A percentile compares a stretch with the other conserved stretches of the same genome.
Evolutionary conservation across 2,329 filamentous ascomycete species (phyloP).

Genomic region (Aspergillus alliaceus): DNA sequence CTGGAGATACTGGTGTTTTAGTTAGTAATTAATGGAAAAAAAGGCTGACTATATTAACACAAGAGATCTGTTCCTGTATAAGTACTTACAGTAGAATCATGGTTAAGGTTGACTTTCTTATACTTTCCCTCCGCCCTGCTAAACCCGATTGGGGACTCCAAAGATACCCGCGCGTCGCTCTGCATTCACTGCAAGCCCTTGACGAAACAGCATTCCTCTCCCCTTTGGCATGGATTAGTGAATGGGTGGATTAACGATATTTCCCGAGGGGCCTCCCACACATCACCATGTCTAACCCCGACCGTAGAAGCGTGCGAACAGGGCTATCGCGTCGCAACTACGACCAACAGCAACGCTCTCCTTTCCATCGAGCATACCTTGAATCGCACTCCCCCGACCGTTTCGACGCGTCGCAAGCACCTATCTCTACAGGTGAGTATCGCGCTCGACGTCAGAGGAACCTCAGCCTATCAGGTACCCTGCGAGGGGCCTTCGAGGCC

Average conservation of each 20-base stretch:
- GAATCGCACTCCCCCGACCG: constrained; percentile 27
- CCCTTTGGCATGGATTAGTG: constrained; percentile 2
- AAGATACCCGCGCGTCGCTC: constrained; percentile 5
- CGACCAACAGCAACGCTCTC: constrained; percentile 29
- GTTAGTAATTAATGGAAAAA: no score
- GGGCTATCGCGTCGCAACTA: constrained; percentile 31
- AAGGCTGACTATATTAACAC: no score
- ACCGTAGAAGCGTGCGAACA: constrained; percentile 27
- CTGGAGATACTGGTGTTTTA: no score
- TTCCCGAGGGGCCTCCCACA: constrained; percentile 4
- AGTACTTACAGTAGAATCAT: no score
- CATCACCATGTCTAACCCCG: constrained; percentile 34
- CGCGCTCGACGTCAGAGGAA: constrained; percentile 30
- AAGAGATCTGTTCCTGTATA: no score
- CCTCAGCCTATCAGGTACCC: constrained; percentile 37
- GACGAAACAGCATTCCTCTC: neutral
- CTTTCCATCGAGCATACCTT: constrained; percentile 31
- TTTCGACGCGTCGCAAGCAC: constrained; percentile 29
- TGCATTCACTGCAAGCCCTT: constrained; percentile 4
- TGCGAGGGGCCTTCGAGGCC: constrained; percentile 42
- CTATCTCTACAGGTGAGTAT: constrained; percentile 29
- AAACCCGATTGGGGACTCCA: constrained; percentile 13
- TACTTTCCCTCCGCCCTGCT: constrained; percentile 17
- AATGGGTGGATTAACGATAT: constrained; percentile 8
- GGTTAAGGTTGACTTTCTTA: no score